Conservation (phyloP, 176 grass and related monocot genomes). For the Canna indica region DNA sequence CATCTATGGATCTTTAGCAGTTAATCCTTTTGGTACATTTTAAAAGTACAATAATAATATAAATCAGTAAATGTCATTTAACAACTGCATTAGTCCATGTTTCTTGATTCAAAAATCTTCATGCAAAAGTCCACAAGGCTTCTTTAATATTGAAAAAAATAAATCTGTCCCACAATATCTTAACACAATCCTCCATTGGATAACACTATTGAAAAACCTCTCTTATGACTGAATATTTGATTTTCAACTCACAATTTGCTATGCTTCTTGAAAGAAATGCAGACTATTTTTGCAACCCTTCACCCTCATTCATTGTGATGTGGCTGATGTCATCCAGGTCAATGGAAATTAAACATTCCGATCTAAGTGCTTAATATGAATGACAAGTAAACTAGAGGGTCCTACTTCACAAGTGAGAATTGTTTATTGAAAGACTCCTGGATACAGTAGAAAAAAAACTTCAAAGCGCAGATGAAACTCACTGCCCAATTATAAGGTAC, state of each 20-base stretch:
- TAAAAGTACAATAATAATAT: neutral
- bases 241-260: no score
- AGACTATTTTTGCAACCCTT: neutral
- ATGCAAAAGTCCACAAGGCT: neutral
- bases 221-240: no score
- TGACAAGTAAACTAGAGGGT: neutral
- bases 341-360: neutral
- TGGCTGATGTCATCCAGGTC: neutral
- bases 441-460: neutral
- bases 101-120: no score
- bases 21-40: no score
- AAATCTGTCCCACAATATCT: no score
- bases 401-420: neutral
- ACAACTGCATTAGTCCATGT: neutral
- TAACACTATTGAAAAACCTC: no score
- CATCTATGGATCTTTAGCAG: no score
- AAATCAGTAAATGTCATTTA: neutral
- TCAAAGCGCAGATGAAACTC: constrained; percentile 13
- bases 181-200: no score
- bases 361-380: neutral
- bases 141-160: no score
- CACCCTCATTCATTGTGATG: neutral
- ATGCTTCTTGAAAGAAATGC: neutral
- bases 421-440: neutral
- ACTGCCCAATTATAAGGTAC: constrained; percentile 93